Conservation (phyloP, 2,329 filamentous ascomycete genomes). For the Didymella pinodella region DNA sequence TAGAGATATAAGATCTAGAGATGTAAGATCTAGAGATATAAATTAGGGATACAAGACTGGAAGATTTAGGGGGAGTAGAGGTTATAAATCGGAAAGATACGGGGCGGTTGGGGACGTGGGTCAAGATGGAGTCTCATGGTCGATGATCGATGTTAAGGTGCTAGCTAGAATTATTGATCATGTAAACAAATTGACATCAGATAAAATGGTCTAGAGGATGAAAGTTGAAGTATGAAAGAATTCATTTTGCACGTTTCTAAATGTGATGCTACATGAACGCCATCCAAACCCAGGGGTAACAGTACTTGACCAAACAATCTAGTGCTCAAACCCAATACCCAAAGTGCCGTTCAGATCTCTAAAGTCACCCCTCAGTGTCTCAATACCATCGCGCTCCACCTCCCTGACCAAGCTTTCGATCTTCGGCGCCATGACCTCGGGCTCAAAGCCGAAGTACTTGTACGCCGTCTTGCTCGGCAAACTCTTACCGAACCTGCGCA, state of each 20-base stretch:
- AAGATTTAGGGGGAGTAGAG: no score
- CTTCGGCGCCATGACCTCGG: constrained; percentile 53
- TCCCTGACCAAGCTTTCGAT: constrained; percentile 47
- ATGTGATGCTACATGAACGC: not conserved
- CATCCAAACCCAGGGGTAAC: not conserved
- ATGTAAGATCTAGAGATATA: no score
- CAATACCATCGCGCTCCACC: constrained; percentile 45
- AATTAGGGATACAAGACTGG: no score
- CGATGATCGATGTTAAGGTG: no score
- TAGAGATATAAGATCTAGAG: no score
- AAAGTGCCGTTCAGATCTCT: constrained; percentile 22
- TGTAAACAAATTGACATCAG: no score
- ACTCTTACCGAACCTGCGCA: not conserved
- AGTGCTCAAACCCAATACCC: constrained; percentile 24
- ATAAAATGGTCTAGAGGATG: no score
- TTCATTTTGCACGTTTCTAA: not conserved
- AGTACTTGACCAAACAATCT: not conserved
- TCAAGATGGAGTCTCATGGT: no score
- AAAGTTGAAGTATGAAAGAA: no score
- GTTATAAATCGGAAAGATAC: no score
- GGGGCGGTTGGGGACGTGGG: no score
- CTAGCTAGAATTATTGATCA: no score
- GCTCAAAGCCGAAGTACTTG: constrained; percentile 63
- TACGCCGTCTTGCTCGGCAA: constrained; percentile 47
- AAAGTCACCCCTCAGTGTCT: constrained; percentile 19